Evolutionary conservation across 768 basidiomycete species (phyloP), one percentile per base, ranked within the genome.

Genomic region (Neoboletus magnificus): DNA sequence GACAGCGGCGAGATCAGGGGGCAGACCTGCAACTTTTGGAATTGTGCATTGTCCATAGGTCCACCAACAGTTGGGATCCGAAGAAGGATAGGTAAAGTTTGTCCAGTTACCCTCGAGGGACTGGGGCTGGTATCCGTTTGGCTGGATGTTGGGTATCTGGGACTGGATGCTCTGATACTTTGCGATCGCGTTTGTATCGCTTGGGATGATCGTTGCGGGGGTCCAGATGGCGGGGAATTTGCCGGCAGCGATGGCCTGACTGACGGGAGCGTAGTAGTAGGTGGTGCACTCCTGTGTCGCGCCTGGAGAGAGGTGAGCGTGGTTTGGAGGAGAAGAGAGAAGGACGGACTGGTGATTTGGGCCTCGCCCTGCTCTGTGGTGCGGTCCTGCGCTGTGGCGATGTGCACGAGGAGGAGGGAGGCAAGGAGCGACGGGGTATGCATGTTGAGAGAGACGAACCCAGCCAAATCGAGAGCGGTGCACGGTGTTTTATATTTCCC

Each of bases 1-100:
- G 22, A 79, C 73, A n/a, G 56, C 62, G 0, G 72, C 56, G 1
- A 82, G 66, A 59, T 86, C 84, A 0, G 71, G 57, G 0, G 73
- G 67, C 1, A 86, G 51, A 0, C 78, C 77, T 0, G 71, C 0
- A 0, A 69, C 36, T 60, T 84, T 85, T 1, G 84, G 82, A 2
- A 63, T 77, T 0, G 66, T 70, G 61, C 84, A 86, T 30, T 76
- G 67, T 13, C 48, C 47, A 20, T 41, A 63, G 1, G 72, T 64
- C 73, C 73, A 74, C 72, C 69, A 84, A 50, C 83, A 84, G 56
- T 83, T 76, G 0, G 77, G 76, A 60, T 84, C 83, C 1, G 66
- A 52, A 0, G 74, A 15, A 2, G 71, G 39, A 56, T 82, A 81
- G 0, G 67, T 67, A 30, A 58, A 65, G 42, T 62, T 67, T 16